phyloP scores from a whole-genome alignment of 768 basidiomycete genomes.

The Suillus brevipes region DNA sequence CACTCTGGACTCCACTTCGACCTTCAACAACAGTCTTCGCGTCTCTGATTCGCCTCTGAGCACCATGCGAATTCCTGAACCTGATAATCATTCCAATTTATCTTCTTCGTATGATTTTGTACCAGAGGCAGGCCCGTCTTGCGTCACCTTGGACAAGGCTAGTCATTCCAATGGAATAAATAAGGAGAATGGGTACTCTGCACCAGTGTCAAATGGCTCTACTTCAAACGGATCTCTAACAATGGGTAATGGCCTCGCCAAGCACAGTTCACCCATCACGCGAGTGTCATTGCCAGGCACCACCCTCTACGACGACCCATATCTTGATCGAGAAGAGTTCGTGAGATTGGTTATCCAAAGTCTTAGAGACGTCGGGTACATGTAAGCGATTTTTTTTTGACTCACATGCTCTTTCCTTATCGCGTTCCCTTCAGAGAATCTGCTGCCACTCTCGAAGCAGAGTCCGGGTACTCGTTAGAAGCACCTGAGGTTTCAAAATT shows the following conservation, averaged over 20 bases:
- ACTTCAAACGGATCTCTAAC: slow-evolving; percentile 37
- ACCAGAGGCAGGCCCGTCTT: slow-evolving; percentile 56
- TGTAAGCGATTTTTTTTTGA: slow-evolving; percentile 40
- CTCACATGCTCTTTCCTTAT: slow-evolving; percentile 14
- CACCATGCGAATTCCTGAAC: slow-evolving; percentile 54
- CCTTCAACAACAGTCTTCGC: slow-evolving; percentile 25
- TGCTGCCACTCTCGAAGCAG: slow-evolving; percentile 84
- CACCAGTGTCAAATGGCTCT: slow-evolving; percentile 32
- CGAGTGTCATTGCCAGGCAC: slow-evolving; percentile 72
- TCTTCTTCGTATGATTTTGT: slow-evolving; percentile 45
- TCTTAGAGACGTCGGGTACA: slow-evolving; percentile 82
- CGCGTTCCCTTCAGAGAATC: slow-evolving; percentile 61
- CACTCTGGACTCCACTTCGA: slow-evolving; percentile 36
- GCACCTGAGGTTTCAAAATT: slow-evolving; percentile 76
- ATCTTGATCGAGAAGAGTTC: slow-evolving; percentile 86
- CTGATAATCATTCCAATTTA: slow-evolving; percentile 47
- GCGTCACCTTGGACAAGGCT: slow-evolving; percentile 35
- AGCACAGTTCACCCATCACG: slow-evolving; percentile 49
- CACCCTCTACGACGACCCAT: slow-evolving; percentile 74
- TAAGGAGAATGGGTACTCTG: slow-evolving; percentile 44
- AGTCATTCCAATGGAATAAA: slow-evolving; percentile 34
- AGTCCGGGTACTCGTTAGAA: slow-evolving; percentile 90
- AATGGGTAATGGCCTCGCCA: slow-evolving; percentile 51
- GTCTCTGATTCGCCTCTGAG: slow-evolving; percentile 32
- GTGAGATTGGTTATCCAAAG: slow-evolving; percentile 87